A percentile compares a stretch with the other conserved stretches of the same genome.
Conservation (phyloP, 1,139 yeast species). For the Lodderomyces elongisporus region DNA sequence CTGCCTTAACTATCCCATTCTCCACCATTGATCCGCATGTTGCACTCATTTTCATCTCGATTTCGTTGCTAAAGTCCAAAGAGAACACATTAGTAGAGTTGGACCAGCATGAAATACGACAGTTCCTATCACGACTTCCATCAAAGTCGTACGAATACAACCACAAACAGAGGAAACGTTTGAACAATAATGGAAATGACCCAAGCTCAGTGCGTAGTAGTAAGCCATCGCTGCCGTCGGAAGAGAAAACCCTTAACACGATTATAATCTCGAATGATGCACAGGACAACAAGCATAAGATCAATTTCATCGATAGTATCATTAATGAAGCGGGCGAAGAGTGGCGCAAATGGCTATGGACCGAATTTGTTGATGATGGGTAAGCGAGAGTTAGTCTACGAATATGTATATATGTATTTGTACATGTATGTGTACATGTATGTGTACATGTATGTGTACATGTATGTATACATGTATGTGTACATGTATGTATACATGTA, state of each 20-base stretch:
- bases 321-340: constrained; percentile 78
- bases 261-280: constrained; percentile 34
- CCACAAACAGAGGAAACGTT: constrained; percentile 15
- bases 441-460: no score
- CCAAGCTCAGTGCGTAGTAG: constrained; percentile 15
- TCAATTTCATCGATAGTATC: constrained; percentile 64
- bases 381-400: constrained; percentile 4
- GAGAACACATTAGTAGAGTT: constrained; percentile 75
- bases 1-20: constrained; percentile 44
- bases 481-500: not conserved
- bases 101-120: constrained; percentile 86
- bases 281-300: constrained; percentile 24
- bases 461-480: not conserved
- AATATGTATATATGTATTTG: not conserved
- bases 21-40: constrained; percentile 72
- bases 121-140: constrained; percentile 59
- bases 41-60: constrained; percentile 69
- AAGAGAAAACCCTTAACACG: constrained; percentile 6
- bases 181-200: constrained; percentile 10
- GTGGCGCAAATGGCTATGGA: constrained; percentile 85
- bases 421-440: no score
- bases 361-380: constrained; percentile 54
- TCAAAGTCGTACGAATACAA: constrained; percentile 34
- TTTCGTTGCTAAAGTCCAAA: constrained; percentile 77
- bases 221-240: constrained; percentile 3